Base-by-base conservation (phyloP, 805 yeast species). In the Kazachstania martiniae region DNA sequence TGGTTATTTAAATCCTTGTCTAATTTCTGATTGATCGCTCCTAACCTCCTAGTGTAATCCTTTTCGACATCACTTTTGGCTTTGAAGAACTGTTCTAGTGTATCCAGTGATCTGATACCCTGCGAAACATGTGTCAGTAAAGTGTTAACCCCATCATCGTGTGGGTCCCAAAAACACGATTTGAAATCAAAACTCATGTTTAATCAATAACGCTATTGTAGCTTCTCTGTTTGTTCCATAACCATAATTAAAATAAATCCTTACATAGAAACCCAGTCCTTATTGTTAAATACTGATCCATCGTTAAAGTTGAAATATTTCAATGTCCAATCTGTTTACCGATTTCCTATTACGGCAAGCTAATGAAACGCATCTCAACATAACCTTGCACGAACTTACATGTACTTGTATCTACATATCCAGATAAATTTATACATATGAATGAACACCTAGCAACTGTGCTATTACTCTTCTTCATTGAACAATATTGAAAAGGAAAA, bases 161-260 rank as follows among this genome's bases (percentile, higher is more conserved):
- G 42, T 18, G 55, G 55, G 37, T 56, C 61, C 59, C 61, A 56
- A 28, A 56, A 56, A 32, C 58, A 53, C 12, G 47, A 40, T 34
- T 47, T 47, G 31, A 39, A 56, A 32, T 48, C 50, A 34, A 50
- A 56, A 21, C 36, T 41, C 53, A 48, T 50, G 2, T 16, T 28
- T 21, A 10, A 21, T 8, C 10, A 5, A 8, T 8, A 19, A 6
- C 18, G 6, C 19, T 28, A 8, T 8, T 27, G 9, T 16, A 21
- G 7, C 4, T 27, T 8, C 29, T 27, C 6, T 6, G 7, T 18
- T 15, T 25, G 18, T 25, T 25, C 14, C 6, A 7, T 13, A 6
- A 2, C 12, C 13, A 22, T 22, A 22, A 22, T 23, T 23, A 12
- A 23, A n/a, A 6, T 8, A 8, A n/a, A n/a, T n/a, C n/a, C n/a